phyloP scores from a whole-genome alignment of 495 filamentous ascomycete species.

The Cryomyces minteri region DNA sequence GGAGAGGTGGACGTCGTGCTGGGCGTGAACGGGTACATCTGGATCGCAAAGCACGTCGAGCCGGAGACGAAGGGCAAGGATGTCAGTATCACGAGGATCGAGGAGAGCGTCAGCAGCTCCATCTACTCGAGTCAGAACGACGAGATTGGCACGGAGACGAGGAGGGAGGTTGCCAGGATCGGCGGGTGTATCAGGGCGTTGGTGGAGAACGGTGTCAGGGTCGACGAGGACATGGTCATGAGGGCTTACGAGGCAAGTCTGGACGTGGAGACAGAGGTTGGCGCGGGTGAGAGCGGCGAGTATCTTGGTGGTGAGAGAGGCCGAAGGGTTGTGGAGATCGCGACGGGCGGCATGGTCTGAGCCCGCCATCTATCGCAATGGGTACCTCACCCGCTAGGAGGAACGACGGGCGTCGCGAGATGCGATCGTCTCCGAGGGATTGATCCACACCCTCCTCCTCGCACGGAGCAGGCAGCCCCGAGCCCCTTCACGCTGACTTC shows the following conservation, averaged over 20 bases:
- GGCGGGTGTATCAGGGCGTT: slow-evolving; percentile 61
- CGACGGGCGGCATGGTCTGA: slow-evolving; percentile 18
- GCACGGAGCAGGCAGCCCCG: too few relatives aligned
- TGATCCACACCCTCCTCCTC: too few relatives aligned
- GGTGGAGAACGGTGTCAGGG: slow-evolving; percentile 59
- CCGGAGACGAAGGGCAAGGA: slow-evolving; percentile 32
- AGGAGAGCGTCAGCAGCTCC: slow-evolving; percentile 52
- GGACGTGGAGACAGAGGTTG: slow-evolving; percentile 45
- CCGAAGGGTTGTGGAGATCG: slow-evolving; percentile 41
- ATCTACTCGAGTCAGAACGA: slow-evolving; percentile 91
- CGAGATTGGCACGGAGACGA: slow-evolving; percentile 49
- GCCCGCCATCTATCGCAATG: background rate
- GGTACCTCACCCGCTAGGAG: too few relatives aligned
- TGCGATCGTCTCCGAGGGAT: too few relatives aligned
- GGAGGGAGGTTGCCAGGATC: slow-evolving; percentile 74
- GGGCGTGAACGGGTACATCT: slow-evolving; percentile 92
- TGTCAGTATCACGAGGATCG: slow-evolving; percentile 57
- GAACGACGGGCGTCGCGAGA: too few relatives aligned
- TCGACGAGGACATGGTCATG: slow-evolving; percentile 85
- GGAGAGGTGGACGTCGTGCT: slow-evolving; percentile 72
- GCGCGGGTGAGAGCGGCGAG: slow-evolving; percentile 26
- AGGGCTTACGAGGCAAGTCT: slow-evolving; percentile 62
- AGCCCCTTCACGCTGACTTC: too few relatives aligned
- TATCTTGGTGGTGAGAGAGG: slow-evolving; percentile 63
- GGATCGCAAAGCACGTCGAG: slow-evolving; percentile 63